phyloP scores from a whole-genome alignment of 106 monocot species.

The Dendrobium chrysotoxum region DNA sequence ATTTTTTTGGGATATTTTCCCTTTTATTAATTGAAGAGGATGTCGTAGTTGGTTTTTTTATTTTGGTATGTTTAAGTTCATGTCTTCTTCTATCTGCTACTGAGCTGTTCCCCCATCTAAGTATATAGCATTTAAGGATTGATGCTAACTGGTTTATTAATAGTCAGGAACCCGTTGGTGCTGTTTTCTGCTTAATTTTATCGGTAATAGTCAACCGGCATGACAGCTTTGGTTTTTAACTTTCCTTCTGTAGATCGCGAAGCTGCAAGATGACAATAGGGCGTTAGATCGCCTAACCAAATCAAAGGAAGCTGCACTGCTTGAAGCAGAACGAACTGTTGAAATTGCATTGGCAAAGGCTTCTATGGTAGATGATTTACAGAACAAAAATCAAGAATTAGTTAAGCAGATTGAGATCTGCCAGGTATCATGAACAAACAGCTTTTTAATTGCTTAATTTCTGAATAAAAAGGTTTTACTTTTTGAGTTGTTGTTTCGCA shows the following conservation, averaged over 20 bases:
- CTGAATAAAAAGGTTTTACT: background rate
- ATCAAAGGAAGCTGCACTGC: constrained; percentile 88
- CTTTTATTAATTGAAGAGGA: too few relatives aligned
- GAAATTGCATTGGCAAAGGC: constrained; percentile 85
- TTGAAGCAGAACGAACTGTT: constrained; percentile 91
- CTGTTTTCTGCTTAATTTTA: background rate
- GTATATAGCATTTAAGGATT: background rate
- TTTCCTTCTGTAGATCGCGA: constrained; percentile 55
- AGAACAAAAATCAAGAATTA: constrained; percentile 93
- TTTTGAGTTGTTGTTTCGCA: background rate
- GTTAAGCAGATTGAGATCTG: constrained; percentile 97
- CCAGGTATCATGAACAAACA: constrained; percentile 34
- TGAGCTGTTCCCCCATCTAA: background rate
- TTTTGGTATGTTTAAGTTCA: too few relatives aligned
- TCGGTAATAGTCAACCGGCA: background rate
- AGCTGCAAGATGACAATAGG: constrained; percentile 86
- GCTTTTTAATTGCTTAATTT: background rate
- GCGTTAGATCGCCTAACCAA: constrained; percentile 97
- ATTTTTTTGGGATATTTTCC: background rate
- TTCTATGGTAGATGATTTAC: constrained; percentile 90
- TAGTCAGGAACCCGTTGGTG: background rate
- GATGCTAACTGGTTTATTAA: background rate
- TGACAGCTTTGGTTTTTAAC: background rate
- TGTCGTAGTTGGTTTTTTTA: too few relatives aligned
- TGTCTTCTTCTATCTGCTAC: background rate